These are phyloP conservation scores for Gamarada debralockiae DNA, from an alignment of 495 filamentous ascomycete genomes.

Conservation along the genomic window DNA sequence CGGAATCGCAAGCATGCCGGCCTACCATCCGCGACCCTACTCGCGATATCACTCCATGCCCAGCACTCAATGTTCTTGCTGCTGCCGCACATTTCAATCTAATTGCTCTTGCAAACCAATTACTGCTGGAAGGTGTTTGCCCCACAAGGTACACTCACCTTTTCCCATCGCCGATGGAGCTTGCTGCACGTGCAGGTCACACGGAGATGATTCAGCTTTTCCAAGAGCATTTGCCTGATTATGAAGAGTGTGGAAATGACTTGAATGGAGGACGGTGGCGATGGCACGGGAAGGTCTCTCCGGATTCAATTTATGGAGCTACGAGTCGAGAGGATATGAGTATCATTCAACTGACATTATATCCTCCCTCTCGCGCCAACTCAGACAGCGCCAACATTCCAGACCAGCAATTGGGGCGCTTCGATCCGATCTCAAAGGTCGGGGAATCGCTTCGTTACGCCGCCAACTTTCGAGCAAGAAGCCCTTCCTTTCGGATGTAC, in stretches of 20 bases:
- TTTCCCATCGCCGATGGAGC: slow-evolving; percentile 17
- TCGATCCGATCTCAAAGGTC: background rate
- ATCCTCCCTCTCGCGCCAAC: slow-evolving; percentile 13
- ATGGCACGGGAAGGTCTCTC: slow-evolving; percentile 2
- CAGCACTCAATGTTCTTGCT: slow-evolving; percentile 10
- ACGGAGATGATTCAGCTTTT: slow-evolving; percentile 12
- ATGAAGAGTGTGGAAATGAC: background rate
- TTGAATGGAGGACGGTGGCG: background rate
- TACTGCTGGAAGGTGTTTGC: slow-evolving; percentile 13
- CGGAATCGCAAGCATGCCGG: background rate
- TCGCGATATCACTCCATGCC: background rate
- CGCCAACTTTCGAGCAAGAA: background rate
- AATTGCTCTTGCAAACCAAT: slow-evolving; percentile 12
- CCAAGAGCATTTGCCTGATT: slow-evolving; percentile 14
- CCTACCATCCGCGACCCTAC: background rate
- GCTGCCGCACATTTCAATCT: slow-evolving; percentile 18
- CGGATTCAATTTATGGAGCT: slow-evolving; percentile 6
- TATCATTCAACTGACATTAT: slow-evolving; percentile 15
- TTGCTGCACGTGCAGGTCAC: slow-evolving; percentile 18
- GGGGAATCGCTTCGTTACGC: background rate
- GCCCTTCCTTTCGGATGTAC: background rate
- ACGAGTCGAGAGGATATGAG: slow-evolving; percentile 15
- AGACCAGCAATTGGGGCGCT: slow-evolving; percentile 6
- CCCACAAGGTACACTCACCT: slow-evolving; percentile 5
- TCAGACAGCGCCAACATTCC: slow-evolving; percentile 10